Percentiles rank a stretch among this genome's conserved stretches.
Evolutionary conservation across 129 eudicot species (phyloP).

Genomic region (Saussurea involucrata): DNA sequence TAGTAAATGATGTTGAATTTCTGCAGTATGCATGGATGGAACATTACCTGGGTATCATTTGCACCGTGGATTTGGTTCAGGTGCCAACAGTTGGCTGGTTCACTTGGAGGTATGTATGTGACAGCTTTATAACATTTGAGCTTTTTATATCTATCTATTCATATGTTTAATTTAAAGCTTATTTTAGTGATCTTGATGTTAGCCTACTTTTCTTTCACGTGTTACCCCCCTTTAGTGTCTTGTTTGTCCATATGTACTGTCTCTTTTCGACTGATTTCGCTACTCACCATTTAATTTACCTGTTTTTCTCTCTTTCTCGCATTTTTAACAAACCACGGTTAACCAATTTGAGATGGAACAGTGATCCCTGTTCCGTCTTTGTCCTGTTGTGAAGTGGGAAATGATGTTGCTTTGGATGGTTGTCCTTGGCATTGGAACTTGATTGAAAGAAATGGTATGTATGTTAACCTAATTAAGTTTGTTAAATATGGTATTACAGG

Average conservation of each 20-base stretch:
- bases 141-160: not conserved
- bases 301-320: not conserved
- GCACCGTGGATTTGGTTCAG: slow-evolving; percentile 81
- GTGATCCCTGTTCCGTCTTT: too few species aligned
- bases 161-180: not conserved
- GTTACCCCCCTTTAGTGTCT: not conserved
- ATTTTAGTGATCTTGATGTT: not conserved
- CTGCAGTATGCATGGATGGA: slow-evolving; percentile 95
- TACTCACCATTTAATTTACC: not conserved
- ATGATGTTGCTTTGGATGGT: too few species aligned
- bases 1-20: not conserved
- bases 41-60: slow-evolving; percentile 89
- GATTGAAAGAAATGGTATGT: not conserved
- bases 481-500: slow-evolving; percentile 22
- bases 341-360: too few species aligned
- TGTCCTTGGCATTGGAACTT: not conserved
- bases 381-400: too few species aligned
- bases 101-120: slow-evolving; percentile 82
- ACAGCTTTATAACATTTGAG: slow-evolving; percentile 15
- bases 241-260: not conserved
- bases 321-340: too few species aligned
- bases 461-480: not conserved
- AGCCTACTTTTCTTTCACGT: not conserved
- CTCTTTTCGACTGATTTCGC: not conserved
- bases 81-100: slow-evolving; percentile 95